phyloP scores from a whole-genome alignment of 768 basidiomycete species.

The Tephrocybe sp. region DNA sequence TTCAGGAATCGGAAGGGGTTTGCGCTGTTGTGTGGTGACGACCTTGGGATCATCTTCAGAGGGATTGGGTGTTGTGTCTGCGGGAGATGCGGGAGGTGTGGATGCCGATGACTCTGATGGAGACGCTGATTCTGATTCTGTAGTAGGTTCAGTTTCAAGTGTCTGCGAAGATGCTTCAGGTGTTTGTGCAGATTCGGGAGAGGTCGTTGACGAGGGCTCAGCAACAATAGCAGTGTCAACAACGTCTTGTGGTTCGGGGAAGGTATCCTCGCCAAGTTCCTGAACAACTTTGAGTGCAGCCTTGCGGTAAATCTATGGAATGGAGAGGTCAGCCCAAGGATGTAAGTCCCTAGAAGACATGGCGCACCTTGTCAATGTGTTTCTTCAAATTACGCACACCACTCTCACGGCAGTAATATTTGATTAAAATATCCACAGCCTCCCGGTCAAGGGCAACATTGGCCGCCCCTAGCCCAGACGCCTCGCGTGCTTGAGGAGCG shows the following conservation, averaged over 20 bases:
- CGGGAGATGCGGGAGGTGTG: conserved; percentile 15
- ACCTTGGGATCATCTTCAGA: conserved; percentile 29
- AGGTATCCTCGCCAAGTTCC: conserved; percentile 82
- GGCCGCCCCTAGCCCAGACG: conserved; percentile 80
- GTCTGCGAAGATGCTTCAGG: conserved; percentile 3
- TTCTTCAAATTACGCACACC: conserved; percentile 98
- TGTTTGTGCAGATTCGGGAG: conserved; percentile 44
- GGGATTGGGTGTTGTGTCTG: conserved; percentile 17
- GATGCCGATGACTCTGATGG: conserved; percentile 14
- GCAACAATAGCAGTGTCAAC: conserved; percentile 17
- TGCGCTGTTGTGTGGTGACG: conserved; percentile 75
- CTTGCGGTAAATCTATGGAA: conserved; percentile 86
- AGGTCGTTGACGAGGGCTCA: conserved; percentile 24
- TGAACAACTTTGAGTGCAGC: conserved; percentile 89
- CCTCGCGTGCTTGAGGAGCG: conserved; percentile 90
- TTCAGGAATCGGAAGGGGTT: conserved; percentile 79
- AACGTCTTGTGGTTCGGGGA: conserved; percentile 61
- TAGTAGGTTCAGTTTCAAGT: conserved; percentile 5
- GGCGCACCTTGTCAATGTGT: conserved; percentile 89
- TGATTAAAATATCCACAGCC: conserved; percentile 86
- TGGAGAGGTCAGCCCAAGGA: neutral
- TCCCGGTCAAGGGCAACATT: conserved; percentile 76
- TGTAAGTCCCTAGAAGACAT: neutral
- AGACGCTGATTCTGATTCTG: conserved; percentile 12
- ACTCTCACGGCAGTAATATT: conserved; percentile 96